phyloP scores from a whole-genome alignment of 768 basidiomycete species.

The Strobilomyces confusus region DNA sequence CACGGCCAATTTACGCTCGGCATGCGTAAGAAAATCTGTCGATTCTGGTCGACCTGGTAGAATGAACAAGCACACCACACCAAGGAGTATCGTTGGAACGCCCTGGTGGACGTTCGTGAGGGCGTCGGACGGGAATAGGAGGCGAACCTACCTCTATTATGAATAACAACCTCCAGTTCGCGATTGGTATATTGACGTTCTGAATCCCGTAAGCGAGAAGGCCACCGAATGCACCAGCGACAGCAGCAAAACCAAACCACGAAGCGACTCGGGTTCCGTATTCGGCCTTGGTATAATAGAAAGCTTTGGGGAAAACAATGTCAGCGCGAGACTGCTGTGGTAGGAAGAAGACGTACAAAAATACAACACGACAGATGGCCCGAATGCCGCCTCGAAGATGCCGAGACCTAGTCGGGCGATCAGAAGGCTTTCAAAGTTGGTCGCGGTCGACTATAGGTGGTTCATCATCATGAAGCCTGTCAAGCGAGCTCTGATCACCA shows the following conservation, averaged over 20 bases:
- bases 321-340: slow-evolving; percentile 13
- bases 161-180: slow-evolving; percentile 40
- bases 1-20: slow-evolving; percentile 31
- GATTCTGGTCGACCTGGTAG: slow-evolving; percentile 33
- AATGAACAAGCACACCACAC: slow-evolving; percentile 26
- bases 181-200: slow-evolving; percentile 34
- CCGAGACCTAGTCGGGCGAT: slow-evolving; percentile 31
- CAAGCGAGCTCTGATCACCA: neutral
- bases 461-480: neutral
- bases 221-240: slow-evolving; percentile 54
- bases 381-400: slow-evolving; percentile 34
- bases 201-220: slow-evolving; percentile 53
- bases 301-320: slow-evolving; percentile 28
- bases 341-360: slow-evolving; percentile 19
- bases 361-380: slow-evolving; percentile 31
- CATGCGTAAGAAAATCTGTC: slow-evolving; percentile 30
- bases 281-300: slow-evolving; percentile 48
- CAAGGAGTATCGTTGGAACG: slow-evolving; percentile 40
- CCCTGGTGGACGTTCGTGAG: slow-evolving; percentile 41
- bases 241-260: slow-evolving; percentile 55
- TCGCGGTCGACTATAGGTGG: slow-evolving; percentile 22
- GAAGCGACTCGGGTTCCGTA: slow-evolving; percentile 45
- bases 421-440: slow-evolving; percentile 26
- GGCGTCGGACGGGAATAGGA: neutral
- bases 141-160: slow-evolving; percentile 21